phyloP scores from a whole-genome alignment of 345 rosid species.

The Salix arbutifolia region DNA sequence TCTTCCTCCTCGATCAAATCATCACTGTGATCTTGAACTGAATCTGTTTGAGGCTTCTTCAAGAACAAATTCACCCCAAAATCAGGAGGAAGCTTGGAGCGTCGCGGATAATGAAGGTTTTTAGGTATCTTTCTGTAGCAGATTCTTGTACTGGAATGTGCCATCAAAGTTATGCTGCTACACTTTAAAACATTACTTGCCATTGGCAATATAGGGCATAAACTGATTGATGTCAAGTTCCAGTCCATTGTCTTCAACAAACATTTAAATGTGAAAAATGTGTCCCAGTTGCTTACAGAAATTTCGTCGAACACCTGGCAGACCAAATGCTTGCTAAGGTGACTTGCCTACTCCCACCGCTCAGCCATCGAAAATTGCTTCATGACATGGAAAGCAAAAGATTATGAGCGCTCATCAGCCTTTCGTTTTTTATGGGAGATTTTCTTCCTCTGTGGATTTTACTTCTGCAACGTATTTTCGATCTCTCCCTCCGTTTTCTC shows the following conservation, averaged over 20 bases:
- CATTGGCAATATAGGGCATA: not conserved
- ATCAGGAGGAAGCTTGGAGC: slow-evolving; percentile 71
- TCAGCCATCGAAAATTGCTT: not conserved
- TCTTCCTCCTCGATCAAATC: slow-evolving; percentile 17
- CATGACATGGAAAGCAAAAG: not conserved
- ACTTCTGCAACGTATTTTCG: not conserved
- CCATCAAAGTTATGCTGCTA: not conserved
- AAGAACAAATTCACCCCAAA: slow-evolving; percentile 78
- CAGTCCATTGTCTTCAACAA: slow-evolving; percentile 12
- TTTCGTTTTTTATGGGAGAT: not conserved
- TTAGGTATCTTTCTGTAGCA: slow-evolving; percentile 44
- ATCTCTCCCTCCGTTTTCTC: not conserved
- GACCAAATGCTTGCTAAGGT: not conserved
- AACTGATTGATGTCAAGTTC: slow-evolving; percentile 1
- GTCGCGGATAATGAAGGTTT: slow-evolving; percentile 64
- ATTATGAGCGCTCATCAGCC: not conserved
- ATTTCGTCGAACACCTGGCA: slow-evolving; percentile 22
- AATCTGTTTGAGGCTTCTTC: slow-evolving; percentile 43
- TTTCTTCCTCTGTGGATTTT: not conserved
- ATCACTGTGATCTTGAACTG: slow-evolving; percentile 8
- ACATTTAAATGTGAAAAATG: not conserved
- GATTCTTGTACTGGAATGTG: slow-evolving; percentile 25
- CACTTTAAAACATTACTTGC: not conserved
- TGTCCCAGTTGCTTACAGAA: not conserved
- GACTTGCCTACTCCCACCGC: not conserved